Evolutionary conservation across 805 yeast species (phyloP).

Genomic region (Candida ponderosae): DNA sequence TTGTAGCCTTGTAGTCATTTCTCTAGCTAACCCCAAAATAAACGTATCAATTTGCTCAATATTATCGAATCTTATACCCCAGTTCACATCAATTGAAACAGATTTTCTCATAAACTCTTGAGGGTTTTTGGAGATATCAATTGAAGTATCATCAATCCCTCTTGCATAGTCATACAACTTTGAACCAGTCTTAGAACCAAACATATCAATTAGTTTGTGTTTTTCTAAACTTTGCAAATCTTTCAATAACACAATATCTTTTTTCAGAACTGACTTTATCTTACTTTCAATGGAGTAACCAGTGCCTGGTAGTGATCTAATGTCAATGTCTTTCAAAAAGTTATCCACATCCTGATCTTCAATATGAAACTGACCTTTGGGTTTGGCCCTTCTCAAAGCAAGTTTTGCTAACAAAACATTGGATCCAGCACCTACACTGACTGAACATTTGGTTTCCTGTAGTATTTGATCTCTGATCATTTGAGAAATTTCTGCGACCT

Average conservation of each 20-base stretch:
- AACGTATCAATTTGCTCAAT: constrained; percentile 59
- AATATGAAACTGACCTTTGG: constrained; percentile 52
- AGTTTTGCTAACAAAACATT: constrained; percentile 76
- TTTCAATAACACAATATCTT: constrained; percentile 21
- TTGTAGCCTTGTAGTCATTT: constrained; percentile 46
- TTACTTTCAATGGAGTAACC: constrained; percentile 45
- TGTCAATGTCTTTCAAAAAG: constrained; percentile 19
- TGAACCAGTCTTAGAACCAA: constrained; percentile 68
- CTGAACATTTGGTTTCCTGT: constrained; percentile 47
- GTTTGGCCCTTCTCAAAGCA: constrained; percentile 70
- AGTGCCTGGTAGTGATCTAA: constrained; percentile 51
- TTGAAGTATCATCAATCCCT: constrained; percentile 61
- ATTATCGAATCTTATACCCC: constrained; percentile 74
- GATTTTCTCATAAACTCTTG: constrained; percentile 57
- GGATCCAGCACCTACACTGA: constrained; percentile 71
- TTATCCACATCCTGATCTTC: constrained; percentile 27
- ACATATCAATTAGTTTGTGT: constrained; percentile 29
- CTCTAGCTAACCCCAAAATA: constrained; percentile 47
- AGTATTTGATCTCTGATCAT: constrained; percentile 19
- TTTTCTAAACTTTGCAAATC: constrained; percentile 30
- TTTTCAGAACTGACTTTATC: constrained; percentile 24
- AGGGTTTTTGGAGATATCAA: constrained; percentile 43
- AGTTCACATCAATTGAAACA: constrained; percentile 81
- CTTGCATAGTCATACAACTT: constrained; percentile 52
- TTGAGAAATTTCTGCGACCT: not conserved